phyloP scores from a whole-genome alignment of 2,329 filamentous ascomycete genomes.

The Akanthomyces muscarius region DNA sequence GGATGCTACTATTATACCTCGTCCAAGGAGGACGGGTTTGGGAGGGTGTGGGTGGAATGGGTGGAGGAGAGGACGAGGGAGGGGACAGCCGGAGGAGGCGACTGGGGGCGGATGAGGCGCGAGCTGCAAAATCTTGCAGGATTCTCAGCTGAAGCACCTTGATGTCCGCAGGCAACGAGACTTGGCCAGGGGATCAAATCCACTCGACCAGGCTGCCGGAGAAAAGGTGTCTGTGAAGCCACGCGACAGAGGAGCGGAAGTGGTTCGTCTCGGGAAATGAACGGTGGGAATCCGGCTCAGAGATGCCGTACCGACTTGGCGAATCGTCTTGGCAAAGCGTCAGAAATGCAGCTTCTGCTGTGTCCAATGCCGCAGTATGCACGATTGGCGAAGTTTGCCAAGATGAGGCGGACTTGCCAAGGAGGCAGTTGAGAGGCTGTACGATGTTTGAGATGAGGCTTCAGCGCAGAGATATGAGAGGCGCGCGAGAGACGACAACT shows the following conservation, averaged over 20 bases:
- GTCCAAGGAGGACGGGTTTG: background rate
- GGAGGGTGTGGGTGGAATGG: constrained; percentile 2
- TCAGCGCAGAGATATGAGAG: background rate
- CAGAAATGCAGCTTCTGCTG: background rate
- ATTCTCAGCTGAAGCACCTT: constrained; percentile 15
- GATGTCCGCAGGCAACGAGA: constrained; percentile 7
- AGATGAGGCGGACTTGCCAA: background rate
- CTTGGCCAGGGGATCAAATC: background rate
- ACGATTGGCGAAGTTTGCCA: constrained; percentile 11
- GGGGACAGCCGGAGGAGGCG: background rate
- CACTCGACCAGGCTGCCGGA: background rate
- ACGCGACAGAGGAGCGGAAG: background rate
- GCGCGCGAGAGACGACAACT: background rate
- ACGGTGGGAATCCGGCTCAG: constrained; percentile 9
- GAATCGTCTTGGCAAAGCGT: background rate
- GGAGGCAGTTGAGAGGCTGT: background rate
- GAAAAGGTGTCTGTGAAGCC: background rate
- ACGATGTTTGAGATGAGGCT: background rate
- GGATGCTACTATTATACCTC: constrained; percentile 6
- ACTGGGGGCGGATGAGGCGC: background rate
- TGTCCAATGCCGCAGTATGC: background rate
- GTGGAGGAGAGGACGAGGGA: background rate
- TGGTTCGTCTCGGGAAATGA: constrained; percentile 4
- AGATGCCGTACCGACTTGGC: constrained; percentile 14
- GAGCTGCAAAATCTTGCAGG: constrained; percentile 12